Evolutionary conservation across 345 rosid species (phyloP), one percentile per base, ranked within the genome.

Genomic region (Eucalyptus erythrocorys): DNA sequence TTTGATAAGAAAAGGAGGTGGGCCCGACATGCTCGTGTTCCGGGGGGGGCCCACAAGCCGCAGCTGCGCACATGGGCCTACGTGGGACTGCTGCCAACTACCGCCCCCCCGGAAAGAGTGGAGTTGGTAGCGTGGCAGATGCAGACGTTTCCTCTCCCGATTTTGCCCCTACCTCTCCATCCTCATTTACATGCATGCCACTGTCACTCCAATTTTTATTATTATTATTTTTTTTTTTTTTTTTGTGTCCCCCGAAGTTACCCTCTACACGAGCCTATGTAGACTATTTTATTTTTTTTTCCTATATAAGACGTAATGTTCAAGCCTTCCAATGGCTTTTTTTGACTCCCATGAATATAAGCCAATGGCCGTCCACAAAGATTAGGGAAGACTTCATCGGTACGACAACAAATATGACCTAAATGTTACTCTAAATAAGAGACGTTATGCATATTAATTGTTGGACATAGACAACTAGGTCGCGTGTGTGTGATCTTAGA

Each of bases 1-100:
- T 76, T 76, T 76, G 47, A 76, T 37, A 10, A 21, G 7, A 5
- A 34, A 21, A 21, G 47, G 47, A 37, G 14, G 47, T 37, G 82
- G 82, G 82, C 82, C 82, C 82, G 81, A 71, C 81, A 71, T 19
- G 45, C 27, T 71, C 81, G 45, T 71, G 81, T 37, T 37, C 27
- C 45, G 19, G 71, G 34, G 22, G 43, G 82, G 82, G 27, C 61
- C 91, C 87, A 48, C 90, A 68, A 26, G 89, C 88, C 90, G 84
- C 92, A 88, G 88, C 88, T 53, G 53, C 37, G 86, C 91, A 90
- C 92, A 89, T 92, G 93, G 81, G 64, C 91, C 86, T 87, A 89
- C 92, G 82, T 37, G 15, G 82, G 82, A 76, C 47, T 90, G 91
- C 91, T 87, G 85, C 92, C 93, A 90, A 92, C 92, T 11, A 87